These are phyloP conservation scores for Xylariaceae sp. DNA, from an alignment of 2,329 filamentous ascomycete genomes.

Conservation along the genomic window DNA sequence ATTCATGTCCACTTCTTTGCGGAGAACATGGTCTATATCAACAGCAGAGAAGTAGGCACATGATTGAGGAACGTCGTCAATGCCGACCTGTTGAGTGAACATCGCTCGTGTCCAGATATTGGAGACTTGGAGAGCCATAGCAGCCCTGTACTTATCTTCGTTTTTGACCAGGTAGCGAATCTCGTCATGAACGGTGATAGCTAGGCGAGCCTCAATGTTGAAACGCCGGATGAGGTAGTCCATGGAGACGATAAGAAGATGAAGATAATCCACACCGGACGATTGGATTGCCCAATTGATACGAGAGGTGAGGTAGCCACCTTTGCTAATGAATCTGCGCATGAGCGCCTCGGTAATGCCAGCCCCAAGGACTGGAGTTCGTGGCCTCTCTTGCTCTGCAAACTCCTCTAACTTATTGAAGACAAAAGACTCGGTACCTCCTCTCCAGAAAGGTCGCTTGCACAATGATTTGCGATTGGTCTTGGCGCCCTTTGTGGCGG, in stretches of 20 bases:
- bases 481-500: constrained; percentile 84
- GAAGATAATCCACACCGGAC: constrained; percentile 93
- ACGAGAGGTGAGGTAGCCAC: constrained; percentile 88
- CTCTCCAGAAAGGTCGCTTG: constrained; percentile 83
- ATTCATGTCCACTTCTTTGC: constrained; percentile 98
- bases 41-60: constrained; percentile 96
- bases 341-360: constrained; percentile 96
- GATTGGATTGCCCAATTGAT: constrained; percentile 99
- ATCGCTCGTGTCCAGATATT: constrained; percentile 97
- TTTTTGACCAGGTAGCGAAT: constrained; percentile 88
- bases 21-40: constrained; percentile 90
- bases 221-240: constrained; percentile 85
- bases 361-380: constrained; percentile 87
- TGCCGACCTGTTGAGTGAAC: constrained; percentile 95
- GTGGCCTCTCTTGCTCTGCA: constrained; percentile 85
- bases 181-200: constrained; percentile 96
- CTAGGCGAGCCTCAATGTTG: constrained; percentile 77
- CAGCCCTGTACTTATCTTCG: constrained; percentile 79
- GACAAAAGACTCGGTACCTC: constrained; percentile 93
- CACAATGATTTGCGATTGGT: constrained; percentile 69
- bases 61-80: constrained; percentile 86
- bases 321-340: constrained; percentile 79
- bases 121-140: constrained; percentile 87
- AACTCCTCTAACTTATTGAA: constrained; percentile 99
- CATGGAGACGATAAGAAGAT: constrained; percentile 90